phyloP scores from a whole-genome alignment of 345 rosid genomes.

The Reutealis trisperma region DNA sequence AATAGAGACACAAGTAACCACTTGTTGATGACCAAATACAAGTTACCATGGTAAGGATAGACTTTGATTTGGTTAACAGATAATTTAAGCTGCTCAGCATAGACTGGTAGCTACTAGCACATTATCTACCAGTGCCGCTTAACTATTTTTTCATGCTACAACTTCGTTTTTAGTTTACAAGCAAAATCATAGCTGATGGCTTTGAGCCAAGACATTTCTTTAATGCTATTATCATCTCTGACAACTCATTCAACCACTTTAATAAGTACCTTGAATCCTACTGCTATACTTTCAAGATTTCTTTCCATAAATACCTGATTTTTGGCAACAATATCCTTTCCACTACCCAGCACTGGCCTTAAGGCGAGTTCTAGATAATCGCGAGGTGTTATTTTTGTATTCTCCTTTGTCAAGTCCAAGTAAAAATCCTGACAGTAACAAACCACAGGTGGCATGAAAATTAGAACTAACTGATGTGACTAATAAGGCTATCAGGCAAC shows the following conservation, averaged over 20 bases:
- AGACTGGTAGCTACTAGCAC: background rate
- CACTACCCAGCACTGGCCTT: conserved; percentile 73
- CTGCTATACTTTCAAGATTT: background rate
- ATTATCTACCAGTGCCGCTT: background rate
- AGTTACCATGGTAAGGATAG: background rate
- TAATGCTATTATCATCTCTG: background rate
- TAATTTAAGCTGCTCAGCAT: background rate
- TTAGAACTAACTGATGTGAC: background rate
- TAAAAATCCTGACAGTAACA: conserved; percentile 72
- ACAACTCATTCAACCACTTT: background rate
- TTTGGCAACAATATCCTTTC: conserved; percentile 76
- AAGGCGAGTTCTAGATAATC: conserved; percentile 91
- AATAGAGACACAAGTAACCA: background rate
- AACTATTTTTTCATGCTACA: background rate
- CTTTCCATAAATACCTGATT: conserved; percentile 63
- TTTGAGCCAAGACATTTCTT: background rate
- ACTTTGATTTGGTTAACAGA: background rate
- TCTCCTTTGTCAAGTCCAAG: conserved; percentile 78
- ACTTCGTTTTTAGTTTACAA: background rate
- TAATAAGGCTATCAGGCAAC: background rate
- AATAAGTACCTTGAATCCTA: background rate
- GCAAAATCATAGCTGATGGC: background rate
- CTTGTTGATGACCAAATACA: background rate
- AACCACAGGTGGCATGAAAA: background rate
- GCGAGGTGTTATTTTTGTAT: conserved; percentile 75